These are phyloP conservation scores for Candida yuanshanica DNA, from an alignment of 805 yeast genomes.

Conservation along the genomic window DNA sequence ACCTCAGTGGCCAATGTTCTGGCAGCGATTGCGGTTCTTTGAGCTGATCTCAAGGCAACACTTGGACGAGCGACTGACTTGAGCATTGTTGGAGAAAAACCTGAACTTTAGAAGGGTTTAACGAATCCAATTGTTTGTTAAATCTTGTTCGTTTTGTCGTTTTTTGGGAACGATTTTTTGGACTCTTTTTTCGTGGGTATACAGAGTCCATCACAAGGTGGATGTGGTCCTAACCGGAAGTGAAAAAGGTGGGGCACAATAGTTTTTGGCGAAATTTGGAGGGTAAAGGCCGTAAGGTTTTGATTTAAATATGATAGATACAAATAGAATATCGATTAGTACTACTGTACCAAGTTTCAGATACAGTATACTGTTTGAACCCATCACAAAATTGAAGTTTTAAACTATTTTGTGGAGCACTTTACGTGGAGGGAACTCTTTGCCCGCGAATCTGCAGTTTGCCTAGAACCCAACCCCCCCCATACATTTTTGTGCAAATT, in stretches of 20 bases:
- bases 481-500: neutral
- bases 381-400: too few relatives aligned
- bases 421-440: neutral
- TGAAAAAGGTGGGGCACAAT: neutral
- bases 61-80: slow-evolving; percentile 18
- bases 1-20: slow-evolving; percentile 25
- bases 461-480: too few relatives aligned
- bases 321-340: too few relatives aligned
- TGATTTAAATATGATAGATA: too few relatives aligned
- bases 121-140: too few relatives aligned
- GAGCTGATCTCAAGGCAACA: slow-evolving; percentile 6
- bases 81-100: too few relatives aligned
- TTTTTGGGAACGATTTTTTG: neutral
- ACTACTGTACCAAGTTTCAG: too few relatives aligned
- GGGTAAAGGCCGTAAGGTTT: too few relatives aligned
- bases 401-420: too few relatives aligned
- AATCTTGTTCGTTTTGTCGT: neutral
- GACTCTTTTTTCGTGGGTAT: neutral
- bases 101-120: too few relatives aligned
- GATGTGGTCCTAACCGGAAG: neutral
- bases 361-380: too few relatives aligned
- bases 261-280: too few relatives aligned
- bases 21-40: slow-evolving; percentile 11
- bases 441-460: neutral
- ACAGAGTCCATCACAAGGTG: slow-evolving; percentile 3